phyloP scores from a whole-genome alignment of 768 basidiomycete species.

The Hericium coralloides region DNA sequence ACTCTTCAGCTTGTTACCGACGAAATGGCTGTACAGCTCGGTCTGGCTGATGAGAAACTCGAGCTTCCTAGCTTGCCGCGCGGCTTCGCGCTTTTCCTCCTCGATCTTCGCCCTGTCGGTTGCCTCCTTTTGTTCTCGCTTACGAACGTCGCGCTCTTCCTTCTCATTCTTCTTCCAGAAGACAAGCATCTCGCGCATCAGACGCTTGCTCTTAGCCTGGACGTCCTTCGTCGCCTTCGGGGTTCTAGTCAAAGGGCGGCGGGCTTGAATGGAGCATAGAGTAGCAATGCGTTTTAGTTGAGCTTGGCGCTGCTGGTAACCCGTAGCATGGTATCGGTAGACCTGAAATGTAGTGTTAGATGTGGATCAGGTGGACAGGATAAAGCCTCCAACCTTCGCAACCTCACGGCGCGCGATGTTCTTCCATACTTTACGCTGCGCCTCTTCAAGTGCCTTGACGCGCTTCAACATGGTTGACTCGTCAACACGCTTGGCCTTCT shows the following conservation, averaged over 20 bases:
- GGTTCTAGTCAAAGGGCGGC: slow-evolving; percentile 64
- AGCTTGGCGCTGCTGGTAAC: slow-evolving; percentile 54
- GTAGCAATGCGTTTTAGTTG: slow-evolving; percentile 73
- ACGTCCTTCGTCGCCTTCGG: slow-evolving; percentile 75
- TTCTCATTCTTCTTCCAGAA: slow-evolving; percentile 99
- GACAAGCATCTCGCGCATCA: slow-evolving; percentile 93
- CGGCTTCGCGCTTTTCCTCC: slow-evolving; percentile 89
- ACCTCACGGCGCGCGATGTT: slow-evolving; percentile 81
- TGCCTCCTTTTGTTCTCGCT: slow-evolving; percentile 92
- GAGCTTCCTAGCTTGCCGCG: slow-evolving; percentile 89
- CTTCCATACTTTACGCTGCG: slow-evolving; percentile 84
- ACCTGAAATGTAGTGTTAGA: slow-evolving; percentile 37
- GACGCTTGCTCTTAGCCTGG: slow-evolving; percentile 75
- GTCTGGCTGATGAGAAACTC: slow-evolving; percentile 99
- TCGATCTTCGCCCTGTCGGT: slow-evolving; percentile 79
- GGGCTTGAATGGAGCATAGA: slow-evolving; percentile 67
- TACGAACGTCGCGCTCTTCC: slow-evolving; percentile 87
- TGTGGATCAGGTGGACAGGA: not conserved
- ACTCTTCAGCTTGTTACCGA: slow-evolving; percentile 94
- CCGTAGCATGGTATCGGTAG: slow-evolving; percentile 65
- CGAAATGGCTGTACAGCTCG: slow-evolving; percentile 97
- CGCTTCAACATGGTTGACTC: slow-evolving; percentile 65
- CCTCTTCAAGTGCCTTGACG: slow-evolving; percentile 69
- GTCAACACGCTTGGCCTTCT: slow-evolving; percentile 70
- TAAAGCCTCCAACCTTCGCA: slow-evolving; percentile 48